Percentiles rank a stretch among this genome's conserved stretches.
phyloP scores from a whole-genome alignment of 2,329 filamentous ascomycete species.

The Lasiodiplodia gonubiensis region DNA sequence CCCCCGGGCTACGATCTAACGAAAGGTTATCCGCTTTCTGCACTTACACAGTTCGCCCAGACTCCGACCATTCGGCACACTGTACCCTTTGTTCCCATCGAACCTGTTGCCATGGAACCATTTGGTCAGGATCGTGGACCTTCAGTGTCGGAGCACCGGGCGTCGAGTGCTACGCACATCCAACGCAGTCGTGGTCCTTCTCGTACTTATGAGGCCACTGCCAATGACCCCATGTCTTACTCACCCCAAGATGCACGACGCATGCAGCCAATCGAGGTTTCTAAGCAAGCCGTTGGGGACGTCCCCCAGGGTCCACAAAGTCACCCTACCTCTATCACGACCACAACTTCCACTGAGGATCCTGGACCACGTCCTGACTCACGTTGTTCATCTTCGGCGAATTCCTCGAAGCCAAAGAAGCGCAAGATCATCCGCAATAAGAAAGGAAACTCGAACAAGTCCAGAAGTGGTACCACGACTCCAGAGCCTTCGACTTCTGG shows the following conservation, averaged over 20 bases:
- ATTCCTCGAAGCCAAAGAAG: background rate
- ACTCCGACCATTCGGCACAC: background rate
- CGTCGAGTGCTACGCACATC: background rate
- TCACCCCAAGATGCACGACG: constrained; percentile 20
- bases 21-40: background rate
- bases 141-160: background rate
- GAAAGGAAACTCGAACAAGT: background rate
- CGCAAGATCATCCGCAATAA: background rate
- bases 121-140: background rate
- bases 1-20: background rate
- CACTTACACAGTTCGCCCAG: background rate
- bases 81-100: background rate
- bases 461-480: background rate
- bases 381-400: background rate
- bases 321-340: background rate
- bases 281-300: background rate
- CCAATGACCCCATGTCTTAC: constrained; percentile 8
- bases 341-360: background rate
- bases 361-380: background rate
- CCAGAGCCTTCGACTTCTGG: constrained; percentile 1
- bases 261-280: background rate
- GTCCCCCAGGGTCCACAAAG: background rate
- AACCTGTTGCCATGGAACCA: background rate
- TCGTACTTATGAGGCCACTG: constrained; percentile 11
- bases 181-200: constrained; percentile 3